Conservation (phyloP, 2,329 filamentous ascomycete species). For the Ophiocordyceps australis region DNA sequence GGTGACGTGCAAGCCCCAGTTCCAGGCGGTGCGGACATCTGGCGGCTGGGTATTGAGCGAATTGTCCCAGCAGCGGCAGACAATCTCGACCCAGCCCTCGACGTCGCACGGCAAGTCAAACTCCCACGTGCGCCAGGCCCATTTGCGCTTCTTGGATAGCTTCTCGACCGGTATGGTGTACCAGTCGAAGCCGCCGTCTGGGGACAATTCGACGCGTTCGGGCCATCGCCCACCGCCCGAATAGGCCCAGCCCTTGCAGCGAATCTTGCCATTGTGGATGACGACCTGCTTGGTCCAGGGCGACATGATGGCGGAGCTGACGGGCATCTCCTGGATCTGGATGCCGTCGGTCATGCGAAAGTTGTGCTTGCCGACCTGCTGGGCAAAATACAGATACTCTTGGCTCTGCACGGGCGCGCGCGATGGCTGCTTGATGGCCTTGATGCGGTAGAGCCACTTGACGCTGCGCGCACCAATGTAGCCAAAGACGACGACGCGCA, state of each 20-base stretch:
- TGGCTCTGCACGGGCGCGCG: conserved; percentile 43
- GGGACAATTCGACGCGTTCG: conserved; percentile 42
- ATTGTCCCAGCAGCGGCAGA: conserved; percentile 43
- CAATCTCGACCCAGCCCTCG: conserved; percentile 42
- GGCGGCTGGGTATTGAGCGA: conserved; percentile 40
- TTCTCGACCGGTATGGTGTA: conserved; percentile 43
- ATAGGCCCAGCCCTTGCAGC: conserved; percentile 38
- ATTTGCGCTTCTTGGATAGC: conserved; percentile 41
- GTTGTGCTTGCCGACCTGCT: conserved; percentile 52
- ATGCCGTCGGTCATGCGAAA: conserved; percentile 38
- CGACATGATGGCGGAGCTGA: conserved; percentile 47
- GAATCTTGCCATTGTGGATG: conserved; percentile 39
- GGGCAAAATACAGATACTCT: conserved; percentile 52
- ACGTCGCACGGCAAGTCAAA: conserved; percentile 42
- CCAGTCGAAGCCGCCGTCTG: conserved; percentile 46
- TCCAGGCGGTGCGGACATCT: conserved; percentile 36
- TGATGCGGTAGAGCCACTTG: conserved; percentile 72
- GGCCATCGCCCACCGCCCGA: conserved; percentile 40
- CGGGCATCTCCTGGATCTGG: conserved; percentile 56
- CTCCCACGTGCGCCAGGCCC: conserved; percentile 47
- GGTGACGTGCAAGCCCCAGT: conserved; percentile 50
- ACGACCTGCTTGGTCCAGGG: conserved; percentile 42
- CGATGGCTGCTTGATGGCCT: conserved; percentile 16
- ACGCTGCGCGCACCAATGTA: conserved; percentile 87
- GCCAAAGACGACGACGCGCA: conserved; percentile 70